Evolutionary conservation across 192 early-diverging fungal species (phyloP).

Genomic region (Backusella circina): DNA sequence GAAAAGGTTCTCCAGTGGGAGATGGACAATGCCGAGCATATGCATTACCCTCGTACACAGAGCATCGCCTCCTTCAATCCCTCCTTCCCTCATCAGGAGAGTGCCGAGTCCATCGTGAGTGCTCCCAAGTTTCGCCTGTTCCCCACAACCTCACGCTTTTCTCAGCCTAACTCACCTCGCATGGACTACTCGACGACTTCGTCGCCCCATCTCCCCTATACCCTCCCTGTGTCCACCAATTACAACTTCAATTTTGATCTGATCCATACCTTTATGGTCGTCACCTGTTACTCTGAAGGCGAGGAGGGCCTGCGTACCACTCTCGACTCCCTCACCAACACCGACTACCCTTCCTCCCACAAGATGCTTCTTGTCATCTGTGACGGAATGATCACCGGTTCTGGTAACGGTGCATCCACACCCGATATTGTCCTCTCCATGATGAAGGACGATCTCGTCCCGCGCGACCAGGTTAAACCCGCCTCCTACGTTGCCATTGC

Average conservation of each 20-base stretch:
- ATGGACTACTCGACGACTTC: not conserved
- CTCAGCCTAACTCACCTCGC: conserved; percentile 21
- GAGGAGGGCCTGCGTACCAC: conserved; percentile 67
- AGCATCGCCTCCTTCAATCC: conserved; percentile 42
- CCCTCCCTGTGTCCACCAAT: conserved; percentile 12
- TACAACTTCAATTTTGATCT: conserved; percentile 54
- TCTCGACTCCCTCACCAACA: conserved; percentile 72
- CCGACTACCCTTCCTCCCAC: conserved; percentile 68
- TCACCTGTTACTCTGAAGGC: conserved; percentile 81
- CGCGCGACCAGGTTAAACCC: conserved; percentile 62
- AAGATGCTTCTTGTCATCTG: conserved; percentile 78
- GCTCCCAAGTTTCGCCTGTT: conserved; percentile 45
- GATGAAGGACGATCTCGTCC: conserved; percentile 72
- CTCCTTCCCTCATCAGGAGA: conserved; percentile 20
- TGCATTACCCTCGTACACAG: conserved; percentile 50
- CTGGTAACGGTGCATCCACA: conserved; percentile 66
- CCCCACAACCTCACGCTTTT: conserved; percentile 35
- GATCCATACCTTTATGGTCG: conserved; percentile 69
- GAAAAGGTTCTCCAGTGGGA: conserved; percentile 41
- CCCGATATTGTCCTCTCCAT: conserved; percentile 74
- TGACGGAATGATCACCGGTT: conserved; percentile 78
- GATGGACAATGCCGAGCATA: conserved; percentile 35
- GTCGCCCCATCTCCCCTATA: conserved; percentile 4
- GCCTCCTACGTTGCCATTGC: conserved; percentile 86
- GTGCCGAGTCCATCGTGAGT: not conserved